These are phyloP conservation scores for Botrytis byssoidea DNA, from an alignment of 2,329 filamentous ascomycete genomes.

Conservation along the genomic window DNA sequence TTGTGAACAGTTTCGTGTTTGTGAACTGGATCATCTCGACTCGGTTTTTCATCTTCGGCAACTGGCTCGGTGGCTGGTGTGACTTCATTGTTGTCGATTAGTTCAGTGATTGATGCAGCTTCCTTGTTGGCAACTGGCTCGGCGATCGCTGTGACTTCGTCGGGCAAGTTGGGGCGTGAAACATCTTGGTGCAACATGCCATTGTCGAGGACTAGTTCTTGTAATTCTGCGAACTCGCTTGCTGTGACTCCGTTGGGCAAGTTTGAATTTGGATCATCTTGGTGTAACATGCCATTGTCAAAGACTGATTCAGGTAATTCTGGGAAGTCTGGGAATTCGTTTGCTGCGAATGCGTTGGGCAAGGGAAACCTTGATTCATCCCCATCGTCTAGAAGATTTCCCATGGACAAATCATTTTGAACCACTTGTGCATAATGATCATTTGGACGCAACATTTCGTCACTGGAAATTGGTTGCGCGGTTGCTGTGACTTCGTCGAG, in stretches of 20 bases:
- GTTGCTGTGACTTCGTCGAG: not conserved
- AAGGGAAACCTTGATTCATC: not conserved
- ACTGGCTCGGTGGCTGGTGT: not conserved
- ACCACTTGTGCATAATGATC: not conserved
- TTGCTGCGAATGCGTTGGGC: not conserved
- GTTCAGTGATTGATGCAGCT: not conserved
- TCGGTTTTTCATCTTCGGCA: not conserved
- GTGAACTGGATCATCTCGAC: not conserved
- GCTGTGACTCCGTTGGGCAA: not conserved
- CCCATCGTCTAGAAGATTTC: not conserved
- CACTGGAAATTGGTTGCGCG: not conserved
- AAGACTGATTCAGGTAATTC: too few species aligned
- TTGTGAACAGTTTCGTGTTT: not conserved
- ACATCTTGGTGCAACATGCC: not conserved
- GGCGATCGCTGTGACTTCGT: not conserved
- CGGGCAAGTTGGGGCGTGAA: not conserved
- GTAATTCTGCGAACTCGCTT: too few species aligned
- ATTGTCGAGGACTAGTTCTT: not conserved
- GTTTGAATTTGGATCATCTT: not conserved
- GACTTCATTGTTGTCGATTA: not conserved
- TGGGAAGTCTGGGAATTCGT: not conserved
- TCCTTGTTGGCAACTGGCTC: not conserved
- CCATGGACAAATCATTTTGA: not conserved
- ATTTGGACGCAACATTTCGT: not conserved
- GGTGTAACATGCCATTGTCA: not conserved